A percentile compares a stretch with the other conserved stretches of the same genome.
Evolutionary conservation across 2,329 filamentous ascomycete genomes (phyloP).

Genomic region (Corynespora cassiicola): DNA sequence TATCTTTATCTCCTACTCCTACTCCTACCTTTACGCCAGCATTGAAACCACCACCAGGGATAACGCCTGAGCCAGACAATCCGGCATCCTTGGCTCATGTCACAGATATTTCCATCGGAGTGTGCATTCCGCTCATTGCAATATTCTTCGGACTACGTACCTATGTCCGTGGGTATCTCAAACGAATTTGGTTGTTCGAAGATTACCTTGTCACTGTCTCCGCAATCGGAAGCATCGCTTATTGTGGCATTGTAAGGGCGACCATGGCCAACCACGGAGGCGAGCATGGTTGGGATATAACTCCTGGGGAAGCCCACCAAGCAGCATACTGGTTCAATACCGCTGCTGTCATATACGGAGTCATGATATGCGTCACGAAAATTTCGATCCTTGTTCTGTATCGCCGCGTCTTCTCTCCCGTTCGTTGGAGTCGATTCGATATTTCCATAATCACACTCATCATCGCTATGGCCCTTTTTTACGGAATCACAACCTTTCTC

Average conservation of each 20-base stretch:
- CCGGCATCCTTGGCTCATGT: conserved; percentile 11
- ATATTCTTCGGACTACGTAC: no score
- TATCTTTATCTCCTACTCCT: neutral
- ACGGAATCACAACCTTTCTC: conserved; percentile 11
- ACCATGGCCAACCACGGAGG: conserved; percentile 13
- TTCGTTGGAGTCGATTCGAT: conserved; percentile 12
- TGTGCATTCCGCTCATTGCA: conserved; percentile 11
- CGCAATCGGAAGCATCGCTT: conserved; percentile 7
- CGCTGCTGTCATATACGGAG: conserved; percentile 13
- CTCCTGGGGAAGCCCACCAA: conserved; percentile 7
- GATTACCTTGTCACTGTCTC: conserved; percentile 1
- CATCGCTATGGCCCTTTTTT: conserved; percentile 10
- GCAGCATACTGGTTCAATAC: conserved; percentile 19
- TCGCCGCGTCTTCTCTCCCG: conserved; percentile 16
- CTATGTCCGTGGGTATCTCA: conserved; percentile 11
- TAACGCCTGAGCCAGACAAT: conserved; percentile 10
- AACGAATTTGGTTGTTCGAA: conserved; percentile 10
- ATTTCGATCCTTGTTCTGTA: conserved; percentile 18
- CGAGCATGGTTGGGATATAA: conserved; percentile 16
- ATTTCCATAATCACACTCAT: conserved; percentile 12
- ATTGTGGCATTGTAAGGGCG: conserved; percentile 9
- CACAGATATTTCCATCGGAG: conserved; percentile 7
- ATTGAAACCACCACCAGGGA: conserved; percentile 13
- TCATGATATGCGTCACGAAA: conserved; percentile 18
- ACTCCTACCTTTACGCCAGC: conserved; percentile 14